Base-by-base conservation (phyloP, 202 grass and related monocot species). In the Setaria viridis region DNA sequence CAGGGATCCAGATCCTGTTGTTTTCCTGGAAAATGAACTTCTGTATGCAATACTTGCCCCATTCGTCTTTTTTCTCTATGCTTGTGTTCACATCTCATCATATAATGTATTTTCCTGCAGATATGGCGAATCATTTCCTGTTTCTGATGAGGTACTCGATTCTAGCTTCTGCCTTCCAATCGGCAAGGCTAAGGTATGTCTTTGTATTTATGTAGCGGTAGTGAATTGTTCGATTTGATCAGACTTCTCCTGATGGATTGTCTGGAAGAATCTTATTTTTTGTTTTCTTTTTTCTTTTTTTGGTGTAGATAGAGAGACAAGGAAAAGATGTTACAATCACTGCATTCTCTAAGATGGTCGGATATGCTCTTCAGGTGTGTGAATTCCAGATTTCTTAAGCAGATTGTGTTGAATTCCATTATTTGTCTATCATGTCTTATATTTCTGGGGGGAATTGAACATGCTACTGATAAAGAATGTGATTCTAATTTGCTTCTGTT, bases 21-120 rank as follows among this genome's bases (percentile, higher is more conserved):
- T 99, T 86, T 99, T 99, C 85, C 78, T 99, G 71, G 96, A 99
- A 93, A 99, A 99, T 85, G 96, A 99, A 83, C 56, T 99, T 21
- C 84, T 99, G 96, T 99, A 96, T 68, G 93, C 46, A 79, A 73
- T 85, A 66, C 19, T 83, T 59, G 11, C 35, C 35, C 17, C 11
- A 9, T 67, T 29, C 33, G 15, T 2, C 58, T 88, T 17, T 56
- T 45, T 72, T 77, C 14, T 67, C 5, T 54, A 53, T 55, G 67
- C 1, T 77, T 59, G 9, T 77, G 42, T 43, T 73, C 39, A 16
- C 9, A 14, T 77, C 62, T 81, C 39, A 85, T 80, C n/a, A 2
- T 43, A 49, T 45, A 35, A 43, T 20, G 42, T 63, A 46, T 91
- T 66, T 74, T 70, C 82, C 42, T 89, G 47, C 79, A 99, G 97